Percentiles rank a stretch among this genome's conserved stretches.
phyloP scores from a whole-genome alignment of 257 asterid genomes.

The Plantago elongata region DNA sequence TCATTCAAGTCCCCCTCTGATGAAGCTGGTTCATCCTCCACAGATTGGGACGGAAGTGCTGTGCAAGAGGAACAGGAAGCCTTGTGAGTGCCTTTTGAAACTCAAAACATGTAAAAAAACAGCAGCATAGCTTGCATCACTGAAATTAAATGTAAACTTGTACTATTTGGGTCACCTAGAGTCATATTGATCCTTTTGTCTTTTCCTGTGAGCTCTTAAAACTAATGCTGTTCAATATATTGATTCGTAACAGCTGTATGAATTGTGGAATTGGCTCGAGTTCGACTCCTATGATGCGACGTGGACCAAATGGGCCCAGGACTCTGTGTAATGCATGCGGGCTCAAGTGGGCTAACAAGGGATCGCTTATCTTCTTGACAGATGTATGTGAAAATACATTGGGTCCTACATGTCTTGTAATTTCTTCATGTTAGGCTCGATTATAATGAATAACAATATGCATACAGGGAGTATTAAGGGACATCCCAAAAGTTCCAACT shows the following conservation, averaged over 20 bases:
- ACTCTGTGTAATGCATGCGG: slow-evolving; percentile 24
- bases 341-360: neutral
- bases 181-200: neutral
- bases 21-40: slow-evolving; percentile 69
- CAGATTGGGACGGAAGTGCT: slow-evolving; percentile 57
- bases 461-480: slow-evolving; percentile 12
- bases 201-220: slow-evolving; percentile 10
- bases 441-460: neutral
- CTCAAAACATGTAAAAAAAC: neutral
- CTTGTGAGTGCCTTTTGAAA: slow-evolving; percentile 42
- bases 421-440: neutral
- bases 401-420: neutral
- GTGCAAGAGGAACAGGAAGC: slow-evolving; percentile 86
- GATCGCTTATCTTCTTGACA: neutral
- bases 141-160: slow-evolving; percentile 3
- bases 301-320: slow-evolving; percentile 91
- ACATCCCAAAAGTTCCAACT: neutral
- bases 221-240: slow-evolving; percentile 14
- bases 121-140: neutral
- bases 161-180: slow-evolving; percentile 13
- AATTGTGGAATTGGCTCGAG: slow-evolving; percentile 83
- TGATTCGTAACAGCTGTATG: slow-evolving; percentile 50
- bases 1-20: slow-evolving; percentile 72
- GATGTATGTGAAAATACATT: neutral
- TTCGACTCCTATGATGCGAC: slow-evolving; percentile 93